These are phyloP conservation scores for Trichoderma sp. DNA, from an alignment of 2,329 filamentous ascomycete species.

Conservation along the genomic window DNA sequence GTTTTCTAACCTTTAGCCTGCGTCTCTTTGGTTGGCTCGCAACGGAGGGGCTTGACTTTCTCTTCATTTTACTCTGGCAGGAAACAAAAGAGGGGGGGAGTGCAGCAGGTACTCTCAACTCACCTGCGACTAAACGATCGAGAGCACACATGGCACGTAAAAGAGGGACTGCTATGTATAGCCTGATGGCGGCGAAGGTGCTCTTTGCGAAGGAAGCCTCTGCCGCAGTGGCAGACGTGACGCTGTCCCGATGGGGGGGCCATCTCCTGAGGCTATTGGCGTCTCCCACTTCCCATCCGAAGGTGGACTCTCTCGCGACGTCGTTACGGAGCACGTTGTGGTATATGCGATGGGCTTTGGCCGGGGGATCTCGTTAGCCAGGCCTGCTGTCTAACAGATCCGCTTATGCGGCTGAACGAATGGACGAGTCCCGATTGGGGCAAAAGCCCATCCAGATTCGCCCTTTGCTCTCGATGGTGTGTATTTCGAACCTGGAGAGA, in stretches of 20 bases:
- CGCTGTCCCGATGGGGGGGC: slow-evolving; percentile 29
- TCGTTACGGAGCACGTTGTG: neutral
- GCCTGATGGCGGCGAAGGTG: slow-evolving; percentile 45
- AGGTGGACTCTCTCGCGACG: neutral
- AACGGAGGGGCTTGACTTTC: neutral
- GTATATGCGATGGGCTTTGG: neutral
- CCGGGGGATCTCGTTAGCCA: neutral
- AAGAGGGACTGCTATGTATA: slow-evolving; percentile 40
- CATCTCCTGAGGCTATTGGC: slow-evolving; percentile 11
- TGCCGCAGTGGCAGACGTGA: slow-evolving; percentile 45
- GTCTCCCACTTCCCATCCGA: slow-evolving; percentile 22
- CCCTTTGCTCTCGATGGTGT: neutral
- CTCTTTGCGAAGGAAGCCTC: slow-evolving; percentile 45
- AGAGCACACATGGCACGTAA: slow-evolving; percentile 41
- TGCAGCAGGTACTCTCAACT: slow-evolving; percentile 26
- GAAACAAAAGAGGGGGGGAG: neutral
- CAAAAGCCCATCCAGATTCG: neutral
- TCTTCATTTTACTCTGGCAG: neutral
- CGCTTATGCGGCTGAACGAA: neutral
- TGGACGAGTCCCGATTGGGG: neutral
- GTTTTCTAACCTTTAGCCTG: slow-evolving; percentile 1
- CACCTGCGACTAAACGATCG: slow-evolving; percentile 45
- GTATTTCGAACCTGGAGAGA: neutral
- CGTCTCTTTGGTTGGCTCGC: slow-evolving; percentile 10
- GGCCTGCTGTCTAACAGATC: neutral